Percentiles rank a stretch among this genome's conserved stretches.
These are phyloP conservation scores for Suillus brevipes DNA, from an alignment of 768 basidiomycete genomes.

Conservation along the genomic window DNA sequence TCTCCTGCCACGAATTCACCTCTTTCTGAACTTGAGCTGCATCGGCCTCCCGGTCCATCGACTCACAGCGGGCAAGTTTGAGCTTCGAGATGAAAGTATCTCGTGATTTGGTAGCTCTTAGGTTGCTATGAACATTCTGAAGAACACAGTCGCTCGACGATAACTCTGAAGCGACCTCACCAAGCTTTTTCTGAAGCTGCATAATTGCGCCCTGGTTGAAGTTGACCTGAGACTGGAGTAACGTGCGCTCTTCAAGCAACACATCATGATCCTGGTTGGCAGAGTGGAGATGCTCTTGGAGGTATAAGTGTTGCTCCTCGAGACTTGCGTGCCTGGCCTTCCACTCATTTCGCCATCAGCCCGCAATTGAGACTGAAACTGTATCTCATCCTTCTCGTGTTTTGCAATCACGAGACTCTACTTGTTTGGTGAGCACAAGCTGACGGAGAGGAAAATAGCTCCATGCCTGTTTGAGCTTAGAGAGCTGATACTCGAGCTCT, in stretches of 20 bases:
- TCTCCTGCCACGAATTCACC: constrained; percentile 48
- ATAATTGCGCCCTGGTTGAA: constrained; percentile 46
- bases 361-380: constrained; percentile 43
- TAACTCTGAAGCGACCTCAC: constrained; percentile 54
- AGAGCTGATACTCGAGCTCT: constrained; percentile 80
- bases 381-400: constrained; percentile 59
- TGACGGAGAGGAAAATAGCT: neutral
- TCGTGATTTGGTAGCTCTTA: constrained; percentile 56
- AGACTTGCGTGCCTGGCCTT: constrained; percentile 48
- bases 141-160: constrained; percentile 55
- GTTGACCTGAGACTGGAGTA: constrained; percentile 48
- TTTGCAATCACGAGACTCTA: constrained; percentile 61
- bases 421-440: constrained; percentile 5
- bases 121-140: constrained; percentile 63
- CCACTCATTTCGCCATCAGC: constrained; percentile 49
- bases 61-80: constrained; percentile 57
- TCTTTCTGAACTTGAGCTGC: constrained; percentile 46
- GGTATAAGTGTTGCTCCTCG: constrained; percentile 37
- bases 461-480: constrained; percentile 73
- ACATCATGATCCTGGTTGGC: constrained; percentile 47
- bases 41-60: constrained; percentile 49
- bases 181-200: constrained; percentile 60
- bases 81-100: constrained; percentile 62
- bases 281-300: constrained; percentile 44
- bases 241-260: constrained; percentile 49